A percentile compares a stretch with the other conserved stretches of the same genome.
phyloP scores from a whole-genome alignment of 345 rosid species.

The Hypericum perforatum region DNA sequence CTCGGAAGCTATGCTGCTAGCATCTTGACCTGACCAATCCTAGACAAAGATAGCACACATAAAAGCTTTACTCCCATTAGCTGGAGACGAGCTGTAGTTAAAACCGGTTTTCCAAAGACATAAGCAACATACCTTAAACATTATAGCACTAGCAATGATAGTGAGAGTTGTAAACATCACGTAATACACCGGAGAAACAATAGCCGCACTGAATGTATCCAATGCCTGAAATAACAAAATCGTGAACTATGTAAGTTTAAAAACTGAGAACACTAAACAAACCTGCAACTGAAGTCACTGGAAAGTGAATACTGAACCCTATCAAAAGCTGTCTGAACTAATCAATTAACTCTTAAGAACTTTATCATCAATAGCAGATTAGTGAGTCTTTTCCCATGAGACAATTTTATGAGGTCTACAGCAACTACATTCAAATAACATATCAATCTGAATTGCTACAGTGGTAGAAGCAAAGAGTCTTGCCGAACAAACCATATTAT shows the following conservation, averaged over 20 bases:
- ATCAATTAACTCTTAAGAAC: too few relatives aligned
- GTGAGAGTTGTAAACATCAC: conserved; percentile 91
- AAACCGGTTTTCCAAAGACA: neutral
- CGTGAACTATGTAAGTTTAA: neutral
- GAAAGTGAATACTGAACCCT: neutral
- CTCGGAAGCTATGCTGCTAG: conserved; percentile 73
- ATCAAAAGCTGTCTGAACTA: neutral
- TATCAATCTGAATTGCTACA: too few relatives aligned
- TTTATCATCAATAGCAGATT: too few relatives aligned
- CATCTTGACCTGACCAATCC: conserved; percentile 88
- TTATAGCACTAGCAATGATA: conserved; percentile 67
- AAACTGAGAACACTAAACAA: too few relatives aligned
- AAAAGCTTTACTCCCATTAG: conserved; percentile 3
- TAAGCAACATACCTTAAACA: conserved; percentile 60
- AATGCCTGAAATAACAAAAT: conserved; percentile 43
- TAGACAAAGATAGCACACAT: conserved; percentile 17
- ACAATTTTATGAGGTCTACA: too few relatives aligned
- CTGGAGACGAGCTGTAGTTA: neutral
- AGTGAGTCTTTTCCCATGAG: too few relatives aligned
- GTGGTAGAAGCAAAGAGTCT: too few relatives aligned
- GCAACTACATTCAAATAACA: too few relatives aligned
- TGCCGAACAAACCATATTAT: too few relatives aligned
- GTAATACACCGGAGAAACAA: conserved; percentile 85
- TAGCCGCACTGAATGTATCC: conserved; percentile 75
- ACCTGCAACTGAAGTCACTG: neutral